Base-by-base conservation (phyloP, 2,329 filamentous ascomycete species). In the Ceratocystis cacaofunesta region DNA sequence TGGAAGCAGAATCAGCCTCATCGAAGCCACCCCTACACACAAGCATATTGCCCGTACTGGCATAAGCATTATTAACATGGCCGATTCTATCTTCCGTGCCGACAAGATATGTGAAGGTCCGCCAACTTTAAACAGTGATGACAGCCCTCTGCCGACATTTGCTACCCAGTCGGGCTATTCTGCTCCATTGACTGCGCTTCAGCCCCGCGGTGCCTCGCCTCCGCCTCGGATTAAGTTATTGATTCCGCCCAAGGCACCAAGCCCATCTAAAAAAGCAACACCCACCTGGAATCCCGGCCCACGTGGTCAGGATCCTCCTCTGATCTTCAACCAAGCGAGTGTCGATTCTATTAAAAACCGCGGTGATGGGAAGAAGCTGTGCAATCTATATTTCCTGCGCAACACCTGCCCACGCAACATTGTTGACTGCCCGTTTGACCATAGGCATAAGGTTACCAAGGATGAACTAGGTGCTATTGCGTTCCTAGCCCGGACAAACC, bases 381-480 rank as follows among this genome's bases (percentile, higher is more conserved):
- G 83, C 75, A 85, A 85, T 71, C 83, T 83, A 61, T 81, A 84
- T 70, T 85, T 82, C 70, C 76, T 86, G 36, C 77, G 81, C 19
- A 82, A 82, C 0, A 79, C 79, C 0, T 86, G 83, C 69, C 71
- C 75, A 61, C 85, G 83, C 69, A 77, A 77, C 8, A 75, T 78
- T n/a, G 4, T 19, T 2, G 74, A 76, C 4, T 86, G 83, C 72
- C 75, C 74, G 62, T 86, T 84, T 69, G 79, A 81, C 66, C 83
- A 86, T 71, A 74, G 79, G 58, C 80, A 84, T 70, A 78, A 76
- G 68, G 77, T 80, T 2, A 78, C 75, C 4, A 73, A 76, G 25
- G 82, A 84, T 2, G 83, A 86, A 70, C 74, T 81, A 63, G 77
- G 77, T 44, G 83, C 82, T 1, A 81, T 86, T 68, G 77, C 79